Evolutionary conservation across 345 rosid genomes (phyloP).

Genomic region (Salix suchowensis): DNA sequence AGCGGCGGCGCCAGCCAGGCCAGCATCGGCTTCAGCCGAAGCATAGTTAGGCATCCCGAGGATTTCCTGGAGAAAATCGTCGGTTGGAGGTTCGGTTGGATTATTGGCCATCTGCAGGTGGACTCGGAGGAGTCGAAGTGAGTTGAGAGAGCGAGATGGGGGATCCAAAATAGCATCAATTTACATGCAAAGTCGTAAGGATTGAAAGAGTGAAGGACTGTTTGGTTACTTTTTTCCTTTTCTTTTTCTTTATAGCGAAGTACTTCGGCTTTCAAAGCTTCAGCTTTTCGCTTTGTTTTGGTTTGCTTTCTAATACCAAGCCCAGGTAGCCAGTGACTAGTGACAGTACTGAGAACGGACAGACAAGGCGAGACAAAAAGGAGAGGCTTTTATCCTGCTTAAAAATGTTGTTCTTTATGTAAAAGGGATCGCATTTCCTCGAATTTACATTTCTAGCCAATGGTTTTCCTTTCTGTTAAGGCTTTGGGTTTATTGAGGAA

Average conservation of each 20-base stretch:
- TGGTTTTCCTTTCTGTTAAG: not conserved
- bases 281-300: not conserved
- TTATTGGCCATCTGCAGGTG: conserved; percentile 66
- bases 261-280: not conserved
- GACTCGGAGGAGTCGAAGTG: conserved; percentile 23
- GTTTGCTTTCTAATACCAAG: not conserved
- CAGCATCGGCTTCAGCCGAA: conserved; percentile 50
- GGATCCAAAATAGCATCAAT: conserved; percentile 26
- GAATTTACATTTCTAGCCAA: not conserved
- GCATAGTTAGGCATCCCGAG: conserved; percentile 70
- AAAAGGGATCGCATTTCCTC: not conserved
- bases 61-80: conserved; percentile 92
- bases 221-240: not conserved
- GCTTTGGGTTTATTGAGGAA: not conserved
- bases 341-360: not conserved
- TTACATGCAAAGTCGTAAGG: conserved; percentile 28
- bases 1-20: conserved; percentile 35
- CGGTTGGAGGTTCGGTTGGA: conserved; percentile 55
- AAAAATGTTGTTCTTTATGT: not conserved
- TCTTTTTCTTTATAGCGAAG: not conserved
- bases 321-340: not conserved
- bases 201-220: not conserved
- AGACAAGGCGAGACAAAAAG: not conserved
- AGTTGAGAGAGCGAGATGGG: conserved; percentile 22
- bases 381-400: conserved; percentile 7